These are phyloP conservation scores for Phytomonas francai DNA, from an alignment of 208 protist genomes.

Conservation along the genomic window DNA sequence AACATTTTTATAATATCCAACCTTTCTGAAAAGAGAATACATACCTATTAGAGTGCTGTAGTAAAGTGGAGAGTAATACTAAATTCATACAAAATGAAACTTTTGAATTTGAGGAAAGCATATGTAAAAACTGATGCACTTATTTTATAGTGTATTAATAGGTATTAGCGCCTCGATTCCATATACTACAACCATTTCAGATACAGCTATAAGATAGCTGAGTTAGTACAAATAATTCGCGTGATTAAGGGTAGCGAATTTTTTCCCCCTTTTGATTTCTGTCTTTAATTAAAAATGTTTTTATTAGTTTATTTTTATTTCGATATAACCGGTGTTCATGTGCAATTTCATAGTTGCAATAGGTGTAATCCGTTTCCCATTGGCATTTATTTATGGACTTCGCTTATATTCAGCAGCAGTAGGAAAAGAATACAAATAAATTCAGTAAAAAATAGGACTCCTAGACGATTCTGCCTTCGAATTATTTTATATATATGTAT, in stretches of 20 bases:
- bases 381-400: background rate
- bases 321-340: background rate
- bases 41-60: slow-evolving; percentile 1
- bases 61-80: background rate
- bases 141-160: background rate
- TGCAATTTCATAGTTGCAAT: background rate
- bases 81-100: background rate
- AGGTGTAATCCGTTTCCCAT: background rate
- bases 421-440: background rate
- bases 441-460: background rate
- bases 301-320: background rate
- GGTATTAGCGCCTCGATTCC: background rate
- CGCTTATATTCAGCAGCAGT: background rate
- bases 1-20: background rate
- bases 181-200: background rate
- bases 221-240: background rate
- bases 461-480: background rate
- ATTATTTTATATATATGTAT: background rate
- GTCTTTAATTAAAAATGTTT: background rate
- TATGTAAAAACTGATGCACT: background rate
- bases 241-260: background rate
- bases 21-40: background rate
- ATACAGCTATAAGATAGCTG: background rate
- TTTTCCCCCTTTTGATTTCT: background rate
- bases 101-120: background rate